These are phyloP conservation scores for Asparagopsis taxiformis DNA, from an alignment of 31 red algal genomes.

Conservation along the genomic window DNA sequence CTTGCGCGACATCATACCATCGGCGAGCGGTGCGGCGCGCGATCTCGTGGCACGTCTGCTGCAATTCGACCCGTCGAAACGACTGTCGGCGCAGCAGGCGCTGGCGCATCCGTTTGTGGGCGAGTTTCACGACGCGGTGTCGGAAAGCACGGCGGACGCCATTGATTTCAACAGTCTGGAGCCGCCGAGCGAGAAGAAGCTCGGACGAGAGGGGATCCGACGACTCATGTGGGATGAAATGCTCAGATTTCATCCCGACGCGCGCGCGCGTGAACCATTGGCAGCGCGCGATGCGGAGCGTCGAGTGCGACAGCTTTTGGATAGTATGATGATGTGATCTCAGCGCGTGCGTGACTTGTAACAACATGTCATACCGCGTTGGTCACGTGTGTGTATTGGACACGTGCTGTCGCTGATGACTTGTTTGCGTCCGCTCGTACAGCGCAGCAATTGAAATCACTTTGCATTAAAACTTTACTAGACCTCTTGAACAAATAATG, in stretches of 20 bases:
- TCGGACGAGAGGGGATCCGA: constrained; percentile 58
- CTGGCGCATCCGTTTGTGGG: constrained; percentile 85
- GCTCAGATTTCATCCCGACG: constrained; percentile 46
- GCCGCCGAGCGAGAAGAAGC: constrained; percentile 59
- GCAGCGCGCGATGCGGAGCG: constrained; percentile 33
- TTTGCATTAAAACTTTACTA: too few relatives aligned
- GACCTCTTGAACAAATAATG: too few relatives aligned
- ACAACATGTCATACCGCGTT: too few relatives aligned
- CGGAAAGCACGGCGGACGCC: constrained; percentile 36
- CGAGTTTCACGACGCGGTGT: constrained; percentile 38
- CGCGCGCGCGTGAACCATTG: constrained; percentile 43
- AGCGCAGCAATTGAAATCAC: too few relatives aligned
- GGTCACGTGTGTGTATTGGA: too few relatives aligned
- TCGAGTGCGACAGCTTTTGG: constrained; percentile 2
- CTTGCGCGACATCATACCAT: constrained; percentile 32
- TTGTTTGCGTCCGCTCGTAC: too few relatives aligned
- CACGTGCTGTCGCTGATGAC: too few relatives aligned
- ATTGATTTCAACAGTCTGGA: constrained; percentile 32
- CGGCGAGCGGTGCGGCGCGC: constrained; percentile 25
- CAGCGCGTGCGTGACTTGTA: too few relatives aligned
- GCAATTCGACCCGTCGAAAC: constrained; percentile 76
- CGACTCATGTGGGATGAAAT: constrained; percentile 82
- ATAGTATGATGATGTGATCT: background rate
- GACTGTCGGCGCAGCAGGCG: constrained; percentile 70
- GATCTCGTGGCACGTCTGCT: constrained; percentile 75